Evolutionary conservation across 2,329 filamentous ascomycete species (phyloP), one percentile per base, ranked within the genome.

Genomic region (Aspergillus brasiliensis): DNA sequence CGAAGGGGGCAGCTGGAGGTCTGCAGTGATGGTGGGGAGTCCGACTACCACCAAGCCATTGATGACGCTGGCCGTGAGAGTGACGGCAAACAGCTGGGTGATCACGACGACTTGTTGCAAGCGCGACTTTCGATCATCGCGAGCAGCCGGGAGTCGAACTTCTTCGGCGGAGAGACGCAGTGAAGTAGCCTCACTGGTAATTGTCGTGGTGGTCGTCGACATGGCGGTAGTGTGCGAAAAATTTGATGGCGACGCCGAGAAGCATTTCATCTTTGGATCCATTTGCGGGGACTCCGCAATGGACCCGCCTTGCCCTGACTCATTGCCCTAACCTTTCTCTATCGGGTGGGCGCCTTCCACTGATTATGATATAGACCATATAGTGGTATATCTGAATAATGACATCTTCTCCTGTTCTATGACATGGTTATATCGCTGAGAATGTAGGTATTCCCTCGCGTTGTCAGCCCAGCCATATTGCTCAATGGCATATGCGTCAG

Each of bases 31-130:
- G 2, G 73, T 69, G 1, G 79, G 79, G 5, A 81, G 69, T 2
- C 75, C 77, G 23, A 81, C 75, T 1, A 75, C 77, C 28, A 81
- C 74, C 55, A 79, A 55, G 2, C 79, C 79, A 59, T 75, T 78
- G 44, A 68, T 66, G 25, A 73, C 58, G n/a, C 66, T 65, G 34
- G 65, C 62, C 0, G 69, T 67, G 17, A 73, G 68, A 28, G 65
- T 71, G 23, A 71, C 65, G 1, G 54, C 62, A 25, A 58, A 56
- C 7, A 67, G 61, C 49, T 67, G 65, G 10, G 46, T 54, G 19
- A 62, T 58, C 8, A 59, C 62, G 1, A 65, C 21, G n/a, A 60
- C 44, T 52, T 60, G 56, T 44, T 62, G 59, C 8, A 64, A 11
- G 25, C 25, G 58, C 2, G 38, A 42, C 17, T 34, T 34, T 34